Percentiles rank a stretch among this genome's conserved stretches.
Evolutionary conservation across 179 eudicot genomes (phyloP).

Genomic region (Patellifolia procumbens): DNA sequence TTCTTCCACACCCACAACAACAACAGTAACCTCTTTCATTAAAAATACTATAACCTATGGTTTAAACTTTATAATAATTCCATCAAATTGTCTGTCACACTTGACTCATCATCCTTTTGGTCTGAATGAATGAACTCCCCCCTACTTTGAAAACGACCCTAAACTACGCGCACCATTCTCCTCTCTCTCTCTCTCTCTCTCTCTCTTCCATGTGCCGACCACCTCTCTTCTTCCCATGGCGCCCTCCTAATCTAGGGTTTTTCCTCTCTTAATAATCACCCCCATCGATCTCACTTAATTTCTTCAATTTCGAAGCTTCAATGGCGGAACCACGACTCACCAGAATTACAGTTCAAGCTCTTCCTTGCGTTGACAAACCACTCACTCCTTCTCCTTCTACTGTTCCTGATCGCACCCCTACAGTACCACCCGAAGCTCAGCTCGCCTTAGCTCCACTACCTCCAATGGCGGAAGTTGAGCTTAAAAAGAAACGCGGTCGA

Average conservation of each 20-base stretch:
- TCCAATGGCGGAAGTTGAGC: conserved; percentile 19
- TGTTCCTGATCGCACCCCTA: conserved; percentile 24
- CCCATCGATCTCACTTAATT: neutral
- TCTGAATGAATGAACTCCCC: too few relatives aligned
- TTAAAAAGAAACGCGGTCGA: conserved; percentile 68
- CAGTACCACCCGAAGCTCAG: conserved; percentile 16
- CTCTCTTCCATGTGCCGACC: conserved; percentile 36
- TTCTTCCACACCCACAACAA: too few relatives aligned
- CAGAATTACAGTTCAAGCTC: conserved; percentile 27
- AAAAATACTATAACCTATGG: too few relatives aligned
- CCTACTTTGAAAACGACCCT: too few relatives aligned
- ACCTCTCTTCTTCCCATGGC: conserved; percentile 24
- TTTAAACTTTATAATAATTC: too few relatives aligned
- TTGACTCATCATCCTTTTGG: too few relatives aligned
- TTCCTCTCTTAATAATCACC: neutral
- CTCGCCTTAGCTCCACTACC: conserved; percentile 12
- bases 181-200: conserved; percentile 14
- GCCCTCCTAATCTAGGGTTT: conserved; percentile 31
- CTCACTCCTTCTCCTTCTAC: neutral
- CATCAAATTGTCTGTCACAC: too few relatives aligned
- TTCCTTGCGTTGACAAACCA: conserved; percentile 26
- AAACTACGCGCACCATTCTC: too few relatives aligned
- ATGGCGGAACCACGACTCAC: conserved; percentile 29
- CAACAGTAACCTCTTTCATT: too few relatives aligned
- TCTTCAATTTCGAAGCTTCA: neutral